Percentiles rank a stretch among this genome's conserved stretches.
phyloP scores from a whole-genome alignment of 139 green algal genomes.

The Marvania coccoides region DNA sequence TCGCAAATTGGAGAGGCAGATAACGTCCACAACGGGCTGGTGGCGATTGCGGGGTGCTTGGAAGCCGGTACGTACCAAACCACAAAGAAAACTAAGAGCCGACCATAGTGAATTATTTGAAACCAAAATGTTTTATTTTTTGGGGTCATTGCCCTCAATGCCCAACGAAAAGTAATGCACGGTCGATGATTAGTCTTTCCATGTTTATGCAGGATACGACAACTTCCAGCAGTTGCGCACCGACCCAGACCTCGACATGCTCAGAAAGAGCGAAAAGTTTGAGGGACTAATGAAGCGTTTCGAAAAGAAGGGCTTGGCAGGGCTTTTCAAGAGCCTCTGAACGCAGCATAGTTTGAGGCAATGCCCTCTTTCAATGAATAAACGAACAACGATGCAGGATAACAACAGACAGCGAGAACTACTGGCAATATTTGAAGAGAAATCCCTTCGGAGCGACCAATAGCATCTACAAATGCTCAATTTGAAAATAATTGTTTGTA shows the following conservation, averaged over 20 bases:
- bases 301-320: constrained; percentile 17
- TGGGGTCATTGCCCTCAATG: too few relatives aligned
- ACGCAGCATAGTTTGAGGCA: background rate
- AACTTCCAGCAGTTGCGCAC: constrained; percentile 53
- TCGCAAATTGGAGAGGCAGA: constrained; percentile 38
- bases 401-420: too few relatives aligned
- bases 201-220: constrained; percentile 24
- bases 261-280: constrained; percentile 55
- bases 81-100: too few relatives aligned
- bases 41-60: constrained; percentile 58
- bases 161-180: background rate
- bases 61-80: too few relatives aligned
- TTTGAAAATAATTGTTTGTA: too few relatives aligned
- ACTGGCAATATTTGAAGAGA: too few relatives aligned
- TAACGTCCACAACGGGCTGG: constrained; percentile 36
- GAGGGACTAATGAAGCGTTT: constrained; percentile 43
- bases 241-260: constrained; percentile 62
- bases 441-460: too few relatives aligned
- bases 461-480: too few relatives aligned
- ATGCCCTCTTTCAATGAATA: too few relatives aligned
- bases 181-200: background rate
- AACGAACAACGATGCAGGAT: too few relatives aligned
- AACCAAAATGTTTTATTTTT: too few relatives aligned
- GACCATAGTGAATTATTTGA: too few relatives aligned
- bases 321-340: constrained; percentile 7